Evolutionary conservation across 2,329 filamentous ascomycete species (phyloP), one percentile per base, ranked within the genome.

Genomic region (Colletotrichum musicola): DNA sequence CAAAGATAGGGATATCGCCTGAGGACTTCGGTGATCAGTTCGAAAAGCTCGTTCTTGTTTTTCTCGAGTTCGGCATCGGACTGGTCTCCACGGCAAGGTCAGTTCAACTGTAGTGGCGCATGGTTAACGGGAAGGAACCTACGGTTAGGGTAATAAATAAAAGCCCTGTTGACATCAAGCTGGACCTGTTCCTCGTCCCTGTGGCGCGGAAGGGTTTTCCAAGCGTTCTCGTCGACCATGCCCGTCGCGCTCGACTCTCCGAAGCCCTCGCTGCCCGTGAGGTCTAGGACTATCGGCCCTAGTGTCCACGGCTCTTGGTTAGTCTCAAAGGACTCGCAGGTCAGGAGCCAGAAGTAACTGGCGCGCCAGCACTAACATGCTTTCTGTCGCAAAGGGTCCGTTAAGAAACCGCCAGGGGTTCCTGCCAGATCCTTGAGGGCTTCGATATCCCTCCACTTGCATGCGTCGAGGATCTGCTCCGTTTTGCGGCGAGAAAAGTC

Each of bases 81-180:
- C 76, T 90, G 86, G 79, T 91, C 91, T 94, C 73, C n/a, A 64
- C 20, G 9, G 16, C 69, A 72, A 63, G 62, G 69, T 66, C 75
- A 67, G 64, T 46, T 16, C 20, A 30, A 22, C 51, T n/a, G 18
- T 22, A 7, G 18, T 35, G 30, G 30, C 30, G 30, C 7, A 10
- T 35, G 10, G 30, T 35, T 35, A 35, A 35, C 10, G 7, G 30
- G 9, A 7, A 35, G 9, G 30, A 35, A 35, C 86, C 75, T 85
- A 96, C 94, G 88, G 71, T 88, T 87, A 13, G 96, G 96, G 78
- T 99, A 99, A 82, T 98, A 97, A 69, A 98, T 92, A 80, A 99
- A 99, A n/a, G 96, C 95, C 64, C 96, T 89, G 80, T 98, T 90
- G 64, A 99, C 96, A 77, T 99, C 96, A 55, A 98, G 86, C 75